A percentile compares a stretch with the other conserved stretches of the same genome.
These are phyloP conservation scores for Lojkania enalia DNA, from an alignment of 2,329 filamentous ascomycete species.

Conservation along the genomic window DNA sequence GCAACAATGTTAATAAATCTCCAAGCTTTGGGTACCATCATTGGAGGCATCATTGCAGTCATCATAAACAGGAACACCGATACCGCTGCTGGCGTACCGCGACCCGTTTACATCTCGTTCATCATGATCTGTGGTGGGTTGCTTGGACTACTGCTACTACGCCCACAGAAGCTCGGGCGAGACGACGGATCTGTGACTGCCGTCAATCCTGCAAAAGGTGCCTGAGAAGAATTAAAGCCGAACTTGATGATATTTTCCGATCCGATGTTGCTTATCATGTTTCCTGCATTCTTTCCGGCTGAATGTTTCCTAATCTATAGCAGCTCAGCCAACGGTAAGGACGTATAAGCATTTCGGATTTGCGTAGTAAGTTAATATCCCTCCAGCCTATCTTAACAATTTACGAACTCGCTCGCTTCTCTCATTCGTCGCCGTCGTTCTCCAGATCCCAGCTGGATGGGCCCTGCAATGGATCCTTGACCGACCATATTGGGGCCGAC, in stretches of 20 bases:
- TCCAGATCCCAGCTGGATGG: constrained; percentile 38
- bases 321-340: constrained; percentile 38
- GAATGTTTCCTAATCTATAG: constrained; percentile 37
- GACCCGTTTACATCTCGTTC: constrained; percentile 36
- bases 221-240: constrained; percentile 30
- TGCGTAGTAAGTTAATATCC: background rate
- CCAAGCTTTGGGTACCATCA: constrained; percentile 33
- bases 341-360: background rate
- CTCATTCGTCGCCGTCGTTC: constrained; percentile 32
- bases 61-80: constrained; percentile 35
- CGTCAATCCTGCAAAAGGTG: constrained; percentile 28
- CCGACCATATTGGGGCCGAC: constrained; percentile 31
- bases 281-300: constrained; percentile 33
- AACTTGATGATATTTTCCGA: constrained; percentile 34
- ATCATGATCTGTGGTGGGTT: constrained; percentile 35
- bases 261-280: constrained; percentile 32
- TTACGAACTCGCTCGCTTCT: constrained; percentile 31
- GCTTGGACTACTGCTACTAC: constrained; percentile 27
- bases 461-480: constrained; percentile 34
- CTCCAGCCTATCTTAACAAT: constrained; percentile 33
- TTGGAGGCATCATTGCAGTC: constrained; percentile 37
- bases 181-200: constrained; percentile 36
- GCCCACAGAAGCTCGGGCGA: constrained; percentile 31
- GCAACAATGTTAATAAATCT: constrained; percentile 38
- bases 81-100: constrained; percentile 32